Evolutionary conservation across 139 green algal species (phyloP).

Genomic region (Diplosphaera chodatii): DNA sequence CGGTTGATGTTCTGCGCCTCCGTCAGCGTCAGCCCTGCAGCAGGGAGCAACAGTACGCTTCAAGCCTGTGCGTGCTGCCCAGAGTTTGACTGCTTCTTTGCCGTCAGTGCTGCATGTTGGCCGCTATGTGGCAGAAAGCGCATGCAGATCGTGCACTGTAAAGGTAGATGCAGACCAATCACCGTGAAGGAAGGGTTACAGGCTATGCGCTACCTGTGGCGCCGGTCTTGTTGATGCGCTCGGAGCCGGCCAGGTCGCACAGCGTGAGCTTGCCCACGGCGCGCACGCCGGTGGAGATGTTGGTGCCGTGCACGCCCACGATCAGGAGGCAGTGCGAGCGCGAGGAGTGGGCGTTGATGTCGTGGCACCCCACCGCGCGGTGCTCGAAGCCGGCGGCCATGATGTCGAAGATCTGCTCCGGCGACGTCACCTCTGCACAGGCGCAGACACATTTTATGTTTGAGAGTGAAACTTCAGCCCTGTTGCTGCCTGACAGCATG

Average conservation of each 20-base stretch:
- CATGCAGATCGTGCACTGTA: too few relatives aligned
- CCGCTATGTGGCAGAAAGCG: too few relatives aligned
- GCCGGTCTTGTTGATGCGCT: constrained; percentile 27
- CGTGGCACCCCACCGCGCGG: constrained; percentile 23
- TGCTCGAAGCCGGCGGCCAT: constrained; percentile 33
- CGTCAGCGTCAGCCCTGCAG: constrained; percentile 42
- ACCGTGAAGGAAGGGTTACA: too few relatives aligned
- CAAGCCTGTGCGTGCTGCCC: too few relatives aligned
- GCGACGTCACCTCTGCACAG: constrained; percentile 20
- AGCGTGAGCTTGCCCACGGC: constrained; percentile 29
- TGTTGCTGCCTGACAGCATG: too few relatives aligned
- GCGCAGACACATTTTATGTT: too few relatives aligned
- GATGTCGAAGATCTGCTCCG: constrained; percentile 34
- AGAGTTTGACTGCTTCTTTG: too few relatives aligned
- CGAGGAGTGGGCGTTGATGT: constrained; percentile 74
- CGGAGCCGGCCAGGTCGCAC: constrained; percentile 30
- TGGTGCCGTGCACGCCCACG: constrained; percentile 39
- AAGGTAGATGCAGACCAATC: too few relatives aligned
- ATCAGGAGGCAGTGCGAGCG: constrained; percentile 65
- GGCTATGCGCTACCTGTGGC: too few relatives aligned
- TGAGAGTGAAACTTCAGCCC: too few relatives aligned
- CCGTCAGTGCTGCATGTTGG: too few relatives aligned
- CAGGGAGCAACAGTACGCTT: not conserved
- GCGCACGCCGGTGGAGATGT: constrained; percentile 12
- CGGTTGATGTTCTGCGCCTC: constrained; percentile 84